Percentiles rank a stretch among this genome's conserved stretches.
Evolutionary conservation across 2,329 filamentous ascomycete species (phyloP).

Genomic region (Clonostachys rosea): DNA sequence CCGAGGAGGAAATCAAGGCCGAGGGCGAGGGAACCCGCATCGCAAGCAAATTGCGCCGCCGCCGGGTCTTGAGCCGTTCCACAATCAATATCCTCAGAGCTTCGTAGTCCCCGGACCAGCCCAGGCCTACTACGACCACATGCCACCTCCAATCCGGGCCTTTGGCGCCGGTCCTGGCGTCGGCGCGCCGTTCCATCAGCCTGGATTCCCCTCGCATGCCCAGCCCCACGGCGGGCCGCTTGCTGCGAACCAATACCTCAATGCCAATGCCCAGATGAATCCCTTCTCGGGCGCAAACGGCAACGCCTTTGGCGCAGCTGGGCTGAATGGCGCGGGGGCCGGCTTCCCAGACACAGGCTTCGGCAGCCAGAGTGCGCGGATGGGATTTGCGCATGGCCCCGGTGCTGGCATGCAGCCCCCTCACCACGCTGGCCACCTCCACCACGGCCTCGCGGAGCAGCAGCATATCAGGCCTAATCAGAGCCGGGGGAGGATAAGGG

Average conservation of each 20-base stretch:
- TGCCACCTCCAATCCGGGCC: conserved; percentile 31
- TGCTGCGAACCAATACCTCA: conserved; percentile 67
- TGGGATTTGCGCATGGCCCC: conserved; percentile 66
- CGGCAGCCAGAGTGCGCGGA: conserved; percentile 80
- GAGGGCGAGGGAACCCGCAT: too few species aligned
- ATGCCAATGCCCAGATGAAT: conserved; percentile 62
- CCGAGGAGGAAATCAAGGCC: too few species aligned
- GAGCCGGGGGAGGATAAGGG: conserved; percentile 82
- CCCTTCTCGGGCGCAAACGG: conserved; percentile 56
- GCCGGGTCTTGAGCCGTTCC: too few species aligned
- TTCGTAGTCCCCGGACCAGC: neutral
- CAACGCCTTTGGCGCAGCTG: conserved; percentile 52
- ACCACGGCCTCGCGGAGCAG: conserved; percentile 36
- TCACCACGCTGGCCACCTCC: conserved; percentile 41
- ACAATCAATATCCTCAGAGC: neutral
- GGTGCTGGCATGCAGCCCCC: conserved; percentile 60
- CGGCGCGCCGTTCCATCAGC: conserved; percentile 33
- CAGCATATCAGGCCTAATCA: conserved; percentile 17
- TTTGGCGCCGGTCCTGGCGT: conserved; percentile 29
- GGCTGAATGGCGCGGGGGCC: conserved; percentile 50
- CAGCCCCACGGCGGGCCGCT: conserved; percentile 49
- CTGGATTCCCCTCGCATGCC: conserved; percentile 46
- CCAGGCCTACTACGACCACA: conserved; percentile 5
- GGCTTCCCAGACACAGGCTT: conserved; percentile 67
- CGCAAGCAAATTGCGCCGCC: too few species aligned